Percentiles rank a stretch among this genome's conserved stretches.
These are phyloP conservation scores for Alternaria triticimaculans DNA, from an alignment of 2,329 filamentous ascomycete genomes.

Conservation along the genomic window DNA sequence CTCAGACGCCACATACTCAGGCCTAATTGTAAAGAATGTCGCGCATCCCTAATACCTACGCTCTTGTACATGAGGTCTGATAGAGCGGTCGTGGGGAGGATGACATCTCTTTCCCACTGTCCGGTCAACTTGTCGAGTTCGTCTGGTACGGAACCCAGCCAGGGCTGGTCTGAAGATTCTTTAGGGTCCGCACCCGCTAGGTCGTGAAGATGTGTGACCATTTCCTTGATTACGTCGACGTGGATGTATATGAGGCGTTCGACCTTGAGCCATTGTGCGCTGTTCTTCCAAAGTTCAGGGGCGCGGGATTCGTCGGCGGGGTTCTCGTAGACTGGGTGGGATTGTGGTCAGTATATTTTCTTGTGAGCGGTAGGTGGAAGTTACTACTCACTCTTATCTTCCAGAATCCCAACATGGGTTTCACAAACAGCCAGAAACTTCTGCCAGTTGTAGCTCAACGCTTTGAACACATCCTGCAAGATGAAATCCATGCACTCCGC, in stretches of 20 bases:
- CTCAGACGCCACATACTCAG: conserved; percentile 63
- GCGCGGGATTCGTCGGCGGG: conserved; percentile 61
- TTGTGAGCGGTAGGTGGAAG: background rate
- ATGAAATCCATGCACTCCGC: conserved; percentile 60
- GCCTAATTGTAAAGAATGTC: conserved; percentile 57
- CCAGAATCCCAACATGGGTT: conserved; percentile 58
- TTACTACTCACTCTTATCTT: conserved; percentile 34
- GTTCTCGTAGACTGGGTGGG: conserved; percentile 55
- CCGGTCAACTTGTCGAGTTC: conserved; percentile 57
- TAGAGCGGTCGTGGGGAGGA: conserved; percentile 58
- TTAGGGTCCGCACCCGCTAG: conserved; percentile 45
- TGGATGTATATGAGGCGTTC: conserved; percentile 61
- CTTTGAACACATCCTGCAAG: conserved; percentile 58
- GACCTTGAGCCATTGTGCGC: conserved; percentile 59
- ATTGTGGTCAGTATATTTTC: background rate
- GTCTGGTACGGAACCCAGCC: conserved; percentile 50
- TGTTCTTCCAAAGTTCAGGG: conserved; percentile 60
- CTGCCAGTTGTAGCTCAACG: conserved; percentile 55
- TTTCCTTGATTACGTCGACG: conserved; percentile 56
- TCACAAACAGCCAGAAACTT: conserved; percentile 54
- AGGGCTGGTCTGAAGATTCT: conserved; percentile 40
- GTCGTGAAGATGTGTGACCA: conserved; percentile 52
- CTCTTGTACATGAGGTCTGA: conserved; percentile 61
- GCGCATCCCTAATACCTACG: conserved; percentile 60
- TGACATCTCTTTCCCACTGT: conserved; percentile 58